Base-by-base conservation (phyloP, 75 land plant genomes). In the Selaginella tamariscina region DNA sequence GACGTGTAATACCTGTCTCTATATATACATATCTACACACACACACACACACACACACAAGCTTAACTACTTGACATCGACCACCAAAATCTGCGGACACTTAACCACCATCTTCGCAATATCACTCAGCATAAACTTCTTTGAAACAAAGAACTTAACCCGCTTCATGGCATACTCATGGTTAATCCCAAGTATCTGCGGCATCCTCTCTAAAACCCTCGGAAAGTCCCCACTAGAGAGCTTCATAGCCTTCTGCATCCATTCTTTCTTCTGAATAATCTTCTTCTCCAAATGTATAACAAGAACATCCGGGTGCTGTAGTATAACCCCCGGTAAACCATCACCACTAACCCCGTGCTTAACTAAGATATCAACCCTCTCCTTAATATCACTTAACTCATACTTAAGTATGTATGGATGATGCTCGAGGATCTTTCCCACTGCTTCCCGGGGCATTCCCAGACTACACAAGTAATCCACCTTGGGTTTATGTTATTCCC, bases 31-130 rank as follows among this genome's bases (percentile, higher is more conserved):
- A n/a, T n/a, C n/a, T n/a, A n/a, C n/a, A n/a, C n/a, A n/a, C n/a
- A n/a, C n/a, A n/a, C n/a, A n/a, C n/a, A n/a, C n/a, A n/a, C n/a
- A n/a, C n/a, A n/a, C n/a, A n/a, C n/a, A n/a, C n/a, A n/a, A n/a
- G n/a, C 72, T 82, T 81, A 92, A 81, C 28, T 79, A 77, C 27
- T 81, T 81, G 22, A 84, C 56, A 71, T 84, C 88, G 68, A 88
- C 33, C 2, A 91, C 98, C 11, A 93, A 81, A 72, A 93, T 56
- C 68, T 88, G 95, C 20, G 98, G 95, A 60, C 95, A 93, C 0
- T 72, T 75, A 11, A 80, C 44, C 27, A 88, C 86, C 90, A 93
- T 93, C 70, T 70, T 69, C 18, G 65, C 82, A 24, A 84, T 74
- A 68, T 88, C 89, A 32, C 79, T 75, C 29, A 70, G 30, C 0